phyloP scores from a whole-genome alignment of 1,284 basidiomycete genomes.

The Rhodotorula glutinis region DNA sequence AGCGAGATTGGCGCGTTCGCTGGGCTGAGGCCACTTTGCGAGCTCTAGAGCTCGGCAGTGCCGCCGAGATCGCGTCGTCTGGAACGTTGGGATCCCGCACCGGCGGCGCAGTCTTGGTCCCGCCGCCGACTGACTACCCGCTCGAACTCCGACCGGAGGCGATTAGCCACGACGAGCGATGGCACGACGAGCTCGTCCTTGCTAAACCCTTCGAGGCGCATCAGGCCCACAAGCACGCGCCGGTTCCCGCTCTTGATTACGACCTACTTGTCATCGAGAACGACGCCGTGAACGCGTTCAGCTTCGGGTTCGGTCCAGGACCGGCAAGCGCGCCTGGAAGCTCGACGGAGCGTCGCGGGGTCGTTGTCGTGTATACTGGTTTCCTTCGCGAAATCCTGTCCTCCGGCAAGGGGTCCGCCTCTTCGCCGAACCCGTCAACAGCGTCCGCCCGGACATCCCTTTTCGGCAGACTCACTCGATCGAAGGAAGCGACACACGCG shows the following conservation, averaged over 20 bases:
- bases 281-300: constrained; percentile 42
- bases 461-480: neutral
- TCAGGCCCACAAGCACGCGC: neutral
- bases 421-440: neutral
- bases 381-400: constrained; percentile 43
- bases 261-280: constrained; percentile 43
- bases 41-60: constrained; percentile 40
- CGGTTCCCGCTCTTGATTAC: constrained; percentile 30
- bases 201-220: constrained; percentile 9
- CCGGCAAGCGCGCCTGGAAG: neutral
- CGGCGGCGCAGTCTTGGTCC: neutral
- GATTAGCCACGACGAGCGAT: neutral
- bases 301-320: constrained; percentile 41
- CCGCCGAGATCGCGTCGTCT: neutral
- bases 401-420: neutral
- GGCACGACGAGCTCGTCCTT: constrained; percentile 23
- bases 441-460: neutral
- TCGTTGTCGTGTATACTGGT: constrained; percentile 44
- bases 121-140: constrained; percentile 27
- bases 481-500: neutral
- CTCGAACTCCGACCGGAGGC: constrained; percentile 14
- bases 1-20: constrained; percentile 40
- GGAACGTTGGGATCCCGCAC: neutral
- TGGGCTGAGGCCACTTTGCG: constrained; percentile 38
- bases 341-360: constrained; percentile 19